Percentiles rank a stretch among this genome's conserved stretches.
Evolutionary conservation across 2,329 filamentous ascomycete genomes (phyloP).

Genomic region (Fusarium staphyleae): DNA sequence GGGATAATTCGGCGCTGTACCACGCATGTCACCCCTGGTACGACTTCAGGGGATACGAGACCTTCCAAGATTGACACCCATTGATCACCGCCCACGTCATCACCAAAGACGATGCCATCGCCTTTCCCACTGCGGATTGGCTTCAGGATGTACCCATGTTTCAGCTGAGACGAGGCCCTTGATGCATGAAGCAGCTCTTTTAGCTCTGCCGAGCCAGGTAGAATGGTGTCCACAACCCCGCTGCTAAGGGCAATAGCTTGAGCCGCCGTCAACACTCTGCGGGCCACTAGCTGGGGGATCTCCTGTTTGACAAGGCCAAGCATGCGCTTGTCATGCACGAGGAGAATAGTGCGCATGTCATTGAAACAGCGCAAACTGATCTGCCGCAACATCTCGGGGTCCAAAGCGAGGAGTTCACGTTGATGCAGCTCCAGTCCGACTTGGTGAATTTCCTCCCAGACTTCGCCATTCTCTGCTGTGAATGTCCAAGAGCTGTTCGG

Average conservation of each 20-base stretch:
- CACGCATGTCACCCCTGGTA: slow-evolving; percentile 32
- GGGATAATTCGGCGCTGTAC: slow-evolving; percentile 44
- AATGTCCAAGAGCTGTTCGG: slow-evolving; percentile 10
- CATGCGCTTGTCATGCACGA: slow-evolving; percentile 54
- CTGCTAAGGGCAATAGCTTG: slow-evolving; percentile 40
- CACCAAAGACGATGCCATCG: slow-evolving; percentile 50
- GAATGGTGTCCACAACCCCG: slow-evolving; percentile 46
- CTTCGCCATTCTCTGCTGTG: slow-evolving; percentile 33
- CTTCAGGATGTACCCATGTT: slow-evolving; percentile 47
- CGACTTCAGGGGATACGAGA: slow-evolving; percentile 13
- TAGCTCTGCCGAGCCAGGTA: slow-evolving; percentile 43
- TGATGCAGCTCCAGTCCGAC: slow-evolving; percentile 51
- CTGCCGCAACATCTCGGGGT: slow-evolving; percentile 45
- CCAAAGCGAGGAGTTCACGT: slow-evolving; percentile 45
- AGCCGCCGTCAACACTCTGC: slow-evolving; percentile 35
- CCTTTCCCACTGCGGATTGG: slow-evolving; percentile 50
- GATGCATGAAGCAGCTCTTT: slow-evolving; percentile 27
- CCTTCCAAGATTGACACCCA: slow-evolving; percentile 41
- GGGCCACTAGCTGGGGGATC: slow-evolving; percentile 37
- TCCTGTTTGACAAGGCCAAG: slow-evolving; percentile 50
- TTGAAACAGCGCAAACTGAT: slow-evolving; percentile 50
- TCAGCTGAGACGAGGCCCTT: slow-evolving; percentile 18
- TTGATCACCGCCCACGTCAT: slow-evolving; percentile 42
- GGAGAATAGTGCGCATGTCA: slow-evolving; percentile 50
- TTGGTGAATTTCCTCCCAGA: slow-evolving; percentile 47